A percentile compares a stretch with the other conserved stretches of the same genome.
These are phyloP conservation scores for Penicillium sp. DNA, from an alignment of 2,329 filamentous ascomycete genomes.

Conservation along the genomic window DNA sequence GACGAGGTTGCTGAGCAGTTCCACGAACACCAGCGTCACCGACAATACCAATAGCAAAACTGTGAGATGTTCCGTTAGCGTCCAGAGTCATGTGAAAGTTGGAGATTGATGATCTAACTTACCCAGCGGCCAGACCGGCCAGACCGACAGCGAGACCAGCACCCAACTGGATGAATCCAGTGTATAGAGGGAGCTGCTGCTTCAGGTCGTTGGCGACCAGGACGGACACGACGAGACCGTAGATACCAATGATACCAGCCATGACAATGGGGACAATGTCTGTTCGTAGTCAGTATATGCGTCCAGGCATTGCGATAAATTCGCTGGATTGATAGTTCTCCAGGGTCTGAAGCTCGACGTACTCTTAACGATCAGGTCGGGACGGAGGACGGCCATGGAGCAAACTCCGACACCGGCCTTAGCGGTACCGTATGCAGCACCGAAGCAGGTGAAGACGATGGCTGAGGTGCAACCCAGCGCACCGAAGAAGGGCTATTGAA, in stretches of 20 bases:
- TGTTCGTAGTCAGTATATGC: slow-evolving; percentile 42
- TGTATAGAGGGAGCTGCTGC: slow-evolving; percentile 72
- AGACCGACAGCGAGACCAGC: slow-evolving; percentile 80
- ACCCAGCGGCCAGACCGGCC: slow-evolving; percentile 75
- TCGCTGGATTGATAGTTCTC: neutral
- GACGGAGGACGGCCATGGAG: slow-evolving; percentile 95
- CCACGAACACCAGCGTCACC: slow-evolving; percentile 57
- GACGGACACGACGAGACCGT: slow-evolving; percentile 85
- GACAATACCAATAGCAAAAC: slow-evolving; percentile 84
- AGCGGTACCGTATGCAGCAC: slow-evolving; percentile 96
- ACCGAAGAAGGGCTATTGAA: slow-evolving; percentile 79
- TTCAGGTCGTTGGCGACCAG: slow-evolving; percentile 77
- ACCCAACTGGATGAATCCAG: slow-evolving; percentile 82
- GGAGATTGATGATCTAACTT: slow-evolving; percentile 24
- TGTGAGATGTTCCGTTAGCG: slow-evolving; percentile 21
- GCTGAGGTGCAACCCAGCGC: slow-evolving; percentile 94
- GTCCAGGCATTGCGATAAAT: slow-evolving; percentile 11
- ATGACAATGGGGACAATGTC: slow-evolving; percentile 99
- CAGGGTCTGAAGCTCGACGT: slow-evolving; percentile 46
- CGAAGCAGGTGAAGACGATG: slow-evolving; percentile 95
- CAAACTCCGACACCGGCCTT: slow-evolving; percentile 99
- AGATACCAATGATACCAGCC: slow-evolving; percentile 99
- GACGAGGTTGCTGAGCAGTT: slow-evolving; percentile 54
- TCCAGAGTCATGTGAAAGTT: neutral
- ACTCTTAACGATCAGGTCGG: slow-evolving; percentile 99